These are phyloP conservation scores for Aspergillus niger DNA, from an alignment of 2,329 filamentous ascomycete genomes.

Conservation along the genomic window DNA sequence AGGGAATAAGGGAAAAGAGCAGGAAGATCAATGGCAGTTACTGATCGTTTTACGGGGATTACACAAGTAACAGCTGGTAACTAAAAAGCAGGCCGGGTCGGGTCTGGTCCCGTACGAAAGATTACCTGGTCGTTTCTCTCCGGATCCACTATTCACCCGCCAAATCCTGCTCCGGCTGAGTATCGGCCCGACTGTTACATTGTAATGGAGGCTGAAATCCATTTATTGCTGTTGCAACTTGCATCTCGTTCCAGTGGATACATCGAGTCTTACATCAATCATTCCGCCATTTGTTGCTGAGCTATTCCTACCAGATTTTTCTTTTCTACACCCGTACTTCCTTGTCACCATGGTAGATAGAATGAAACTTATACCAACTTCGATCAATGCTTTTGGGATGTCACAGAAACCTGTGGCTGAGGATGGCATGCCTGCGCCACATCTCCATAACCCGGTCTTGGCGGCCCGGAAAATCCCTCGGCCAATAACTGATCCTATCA, in stretches of 20 bases:
- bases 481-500: background rate
- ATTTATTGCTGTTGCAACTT: background rate
- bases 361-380: no score
- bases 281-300: background rate
- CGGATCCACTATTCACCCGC: background rate
- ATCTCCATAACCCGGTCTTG: constrained; percentile 11
- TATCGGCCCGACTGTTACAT: background rate
- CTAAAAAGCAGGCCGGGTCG: no score
- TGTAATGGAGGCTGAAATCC: background rate
- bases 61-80: no score
- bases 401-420: background rate
- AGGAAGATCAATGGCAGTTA: background rate
- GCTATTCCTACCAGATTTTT: no score
- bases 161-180: background rate
- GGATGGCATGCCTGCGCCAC: constrained; percentile 2
- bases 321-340: no score
- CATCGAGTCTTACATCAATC: background rate
- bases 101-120: background rate
- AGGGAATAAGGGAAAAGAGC: background rate
- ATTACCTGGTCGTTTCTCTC: background rate
- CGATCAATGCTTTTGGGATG: no score
- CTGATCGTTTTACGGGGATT: no score
- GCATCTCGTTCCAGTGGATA: background rate
- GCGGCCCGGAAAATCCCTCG: constrained; percentile 18
- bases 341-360: no score